phyloP scores from a whole-genome alignment of 2,329 filamentous ascomycete genomes.

The Xylariaceae sp. region DNA sequence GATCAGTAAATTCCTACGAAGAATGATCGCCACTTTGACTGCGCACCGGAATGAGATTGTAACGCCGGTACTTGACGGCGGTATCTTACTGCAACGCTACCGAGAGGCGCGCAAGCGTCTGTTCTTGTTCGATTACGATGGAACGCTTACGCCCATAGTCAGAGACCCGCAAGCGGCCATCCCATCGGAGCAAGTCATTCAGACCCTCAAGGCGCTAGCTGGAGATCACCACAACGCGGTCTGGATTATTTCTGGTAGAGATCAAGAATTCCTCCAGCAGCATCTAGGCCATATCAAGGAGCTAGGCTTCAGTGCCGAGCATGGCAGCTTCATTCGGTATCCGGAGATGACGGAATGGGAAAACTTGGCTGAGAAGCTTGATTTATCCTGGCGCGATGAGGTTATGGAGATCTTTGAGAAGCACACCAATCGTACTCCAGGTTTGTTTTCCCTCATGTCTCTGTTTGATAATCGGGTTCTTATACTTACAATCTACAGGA shows the following conservation, averaged over 20 bases:
- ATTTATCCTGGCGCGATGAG: slow-evolving; percentile 90
- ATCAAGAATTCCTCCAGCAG: slow-evolving; percentile 84
- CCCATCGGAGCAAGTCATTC: slow-evolving; percentile 76
- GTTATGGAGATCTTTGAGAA: slow-evolving; percentile 80
- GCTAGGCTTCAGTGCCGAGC: slow-evolving; percentile 92
- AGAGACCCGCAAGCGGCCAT: slow-evolving; percentile 84
- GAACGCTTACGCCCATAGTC: slow-evolving; percentile 92
- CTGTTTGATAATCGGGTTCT: not conserved
- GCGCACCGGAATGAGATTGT: slow-evolving; percentile 68
- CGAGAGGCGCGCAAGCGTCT: slow-evolving; percentile 69
- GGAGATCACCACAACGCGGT: slow-evolving; percentile 77
- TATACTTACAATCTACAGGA: slow-evolving; percentile 42
- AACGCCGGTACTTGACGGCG: slow-evolving; percentile 76
- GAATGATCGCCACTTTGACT: slow-evolving; percentile 72
- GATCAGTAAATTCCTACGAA: slow-evolving; percentile 74
- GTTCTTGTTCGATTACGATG: slow-evolving; percentile 99
- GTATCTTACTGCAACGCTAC: slow-evolving; percentile 68
- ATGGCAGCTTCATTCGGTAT: slow-evolving; percentile 88
- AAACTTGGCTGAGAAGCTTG: slow-evolving; percentile 77
- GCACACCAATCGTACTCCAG: slow-evolving; percentile 81
- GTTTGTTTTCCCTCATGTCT: slow-evolving; percentile 41
- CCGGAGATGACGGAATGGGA: slow-evolving; percentile 76
- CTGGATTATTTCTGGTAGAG: slow-evolving; percentile 97
- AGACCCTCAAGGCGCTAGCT: slow-evolving; percentile 72
- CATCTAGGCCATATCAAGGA: slow-evolving; percentile 87